Conservation (phyloP, 2,329 filamentous ascomycete genomes). For the Cytospora paraplurivora region DNA sequence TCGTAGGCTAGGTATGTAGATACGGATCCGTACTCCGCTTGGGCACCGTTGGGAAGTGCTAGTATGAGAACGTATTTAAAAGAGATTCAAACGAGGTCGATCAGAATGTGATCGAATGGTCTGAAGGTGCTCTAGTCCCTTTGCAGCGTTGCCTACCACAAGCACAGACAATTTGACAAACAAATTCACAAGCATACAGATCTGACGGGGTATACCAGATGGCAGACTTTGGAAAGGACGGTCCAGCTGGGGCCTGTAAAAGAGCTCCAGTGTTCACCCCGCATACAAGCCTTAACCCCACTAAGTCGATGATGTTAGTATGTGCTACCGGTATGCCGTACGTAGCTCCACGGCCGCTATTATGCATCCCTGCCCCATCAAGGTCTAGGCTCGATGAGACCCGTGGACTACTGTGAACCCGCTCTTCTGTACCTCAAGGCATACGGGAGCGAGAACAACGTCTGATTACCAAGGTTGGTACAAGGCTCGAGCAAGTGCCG, state of each 20-base stretch:
- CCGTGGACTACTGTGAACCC: no score
- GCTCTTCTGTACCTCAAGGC: no score
- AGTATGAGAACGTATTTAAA: neutral
- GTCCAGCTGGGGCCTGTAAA: no score
- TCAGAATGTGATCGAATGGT: neutral
- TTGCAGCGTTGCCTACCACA: no score
- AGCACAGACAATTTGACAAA: no score
- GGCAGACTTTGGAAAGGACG: no score
- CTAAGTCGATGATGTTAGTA: neutral
- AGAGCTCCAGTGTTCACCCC: neutral
- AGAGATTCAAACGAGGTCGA: neutral
- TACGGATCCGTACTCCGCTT: constrained; percentile 19
- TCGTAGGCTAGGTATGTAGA: neutral
- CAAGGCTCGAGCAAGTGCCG: no score
- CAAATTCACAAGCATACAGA: no score
- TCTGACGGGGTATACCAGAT: no score
- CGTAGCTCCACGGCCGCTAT: neutral
- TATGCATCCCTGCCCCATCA: neutral
- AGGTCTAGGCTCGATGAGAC: neutral
- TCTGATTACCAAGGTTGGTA: no score
- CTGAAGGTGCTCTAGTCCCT: no score
- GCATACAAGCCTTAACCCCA: neutral
- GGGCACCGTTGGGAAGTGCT: constrained; percentile 21
- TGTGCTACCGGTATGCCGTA: neutral
- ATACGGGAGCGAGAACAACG: no score